Evolutionary conservation across 441 rosid species (phyloP), one percentile per base, ranked within the genome.

Genomic region (Pelargonium australe): DNA sequence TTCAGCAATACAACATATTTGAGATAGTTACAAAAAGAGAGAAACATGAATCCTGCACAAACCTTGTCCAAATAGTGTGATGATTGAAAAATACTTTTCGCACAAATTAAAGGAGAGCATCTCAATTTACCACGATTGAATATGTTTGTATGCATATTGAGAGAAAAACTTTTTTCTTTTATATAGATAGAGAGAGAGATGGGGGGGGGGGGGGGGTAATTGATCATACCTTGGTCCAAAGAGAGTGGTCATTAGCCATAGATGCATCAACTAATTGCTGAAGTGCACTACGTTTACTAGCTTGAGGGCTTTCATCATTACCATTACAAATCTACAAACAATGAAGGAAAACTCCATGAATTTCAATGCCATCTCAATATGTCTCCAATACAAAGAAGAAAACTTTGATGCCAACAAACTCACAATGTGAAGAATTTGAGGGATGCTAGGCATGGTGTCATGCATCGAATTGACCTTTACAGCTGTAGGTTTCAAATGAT

Each of bases 361-460:
- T 3, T 45, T 64, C 34, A 58, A 49, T 68, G 66, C 9, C 58
- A 65, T 34, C 19, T 7, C 5, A 37, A 63, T 8, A 51, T 31
- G 37, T 31, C 5, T 31, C 6, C 12, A 63, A 63, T 12, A 28
- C 3, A 41, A 63, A 25, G 5, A 63, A n/a, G 9, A 11, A 34
- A 12, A 63, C 17, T 28, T 63, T 23, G 16, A 44, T 28, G 45
- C 37, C 69, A 77, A 55, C 69, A 4, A 81, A 70, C 87, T 84
- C 68, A 95, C 99, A 90, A 82, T 78, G 81, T 95, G 91, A 77
- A 95, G 91, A 85, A 92, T 84, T 86, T 90, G 98, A 65, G 98
- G 97, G 79, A 95, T 87, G 84, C 99, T 92, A 73, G 90, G 92
- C 58, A 86, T 88, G 51, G 85, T 67, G 40, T 89, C 91, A 25